Evolutionary conservation across 257 asterid genomes (phyloP).

Genomic region (Solanum chiquidenum): DNA sequence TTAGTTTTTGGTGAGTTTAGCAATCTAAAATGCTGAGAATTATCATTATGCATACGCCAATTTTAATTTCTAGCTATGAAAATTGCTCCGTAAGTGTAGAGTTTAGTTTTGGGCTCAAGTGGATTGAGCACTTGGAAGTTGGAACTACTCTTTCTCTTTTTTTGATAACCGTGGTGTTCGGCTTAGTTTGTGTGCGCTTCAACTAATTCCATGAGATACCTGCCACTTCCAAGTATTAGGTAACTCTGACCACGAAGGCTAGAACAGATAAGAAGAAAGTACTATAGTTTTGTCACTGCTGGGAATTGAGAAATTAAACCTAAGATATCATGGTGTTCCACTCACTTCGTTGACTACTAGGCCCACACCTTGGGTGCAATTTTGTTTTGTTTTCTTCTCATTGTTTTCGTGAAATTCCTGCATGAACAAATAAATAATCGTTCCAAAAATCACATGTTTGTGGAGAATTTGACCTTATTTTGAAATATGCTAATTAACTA

Average conservation of each 20-base stretch:
- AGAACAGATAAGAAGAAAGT: too few relatives aligned
- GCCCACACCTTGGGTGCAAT: not conserved
- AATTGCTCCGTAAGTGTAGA: not conserved
- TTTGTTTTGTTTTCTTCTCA: too few relatives aligned
- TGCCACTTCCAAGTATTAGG: not conserved
- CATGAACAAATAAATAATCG: not conserved
- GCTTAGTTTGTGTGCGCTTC: not conserved
- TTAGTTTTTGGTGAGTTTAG: not conserved
- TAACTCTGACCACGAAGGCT: too few relatives aligned
- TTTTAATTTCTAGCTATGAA: not conserved
- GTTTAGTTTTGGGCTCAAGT: not conserved
- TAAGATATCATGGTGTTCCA: not conserved
- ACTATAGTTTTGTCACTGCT: too few relatives aligned
- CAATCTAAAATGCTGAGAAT: not conserved
- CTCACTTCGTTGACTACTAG: not conserved
- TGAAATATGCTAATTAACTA: not conserved
- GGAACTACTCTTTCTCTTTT: not conserved
- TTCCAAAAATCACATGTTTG: not conserved
- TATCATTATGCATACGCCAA: not conserved
- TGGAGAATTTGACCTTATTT: not conserved
- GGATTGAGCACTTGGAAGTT: not conserved
- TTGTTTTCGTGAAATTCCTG: not conserved
- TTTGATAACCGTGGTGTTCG: not conserved
- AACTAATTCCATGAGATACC: not conserved
- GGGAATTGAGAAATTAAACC: not conserved